Evolutionary conservation across 2,329 filamentous ascomycete species (phyloP).

Genomic region (Coniella vitis): DNA sequence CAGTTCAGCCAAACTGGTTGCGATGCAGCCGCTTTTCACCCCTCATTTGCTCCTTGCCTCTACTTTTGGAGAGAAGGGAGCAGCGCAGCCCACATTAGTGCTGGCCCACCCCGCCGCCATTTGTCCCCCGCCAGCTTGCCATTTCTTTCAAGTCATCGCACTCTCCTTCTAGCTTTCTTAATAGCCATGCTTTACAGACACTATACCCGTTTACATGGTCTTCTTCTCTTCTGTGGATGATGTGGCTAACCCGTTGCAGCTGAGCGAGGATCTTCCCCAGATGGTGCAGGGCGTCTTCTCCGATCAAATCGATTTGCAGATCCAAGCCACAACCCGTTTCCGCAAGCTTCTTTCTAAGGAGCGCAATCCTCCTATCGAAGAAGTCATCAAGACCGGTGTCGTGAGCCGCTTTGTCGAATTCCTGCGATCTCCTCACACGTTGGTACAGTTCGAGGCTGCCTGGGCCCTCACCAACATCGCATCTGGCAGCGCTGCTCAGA

Average conservation of each 20-base stretch:
- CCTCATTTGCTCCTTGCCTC: constrained; percentile 12
- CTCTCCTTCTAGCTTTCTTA: too few species aligned
- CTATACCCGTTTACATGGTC: neutral
- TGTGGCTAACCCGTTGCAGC: constrained; percentile 45
- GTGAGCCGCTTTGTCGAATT: constrained; percentile 98
- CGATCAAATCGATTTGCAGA: constrained; percentile 96
- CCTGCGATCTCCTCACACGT: constrained; percentile 90
- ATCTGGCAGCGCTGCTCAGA: constrained; percentile 92
- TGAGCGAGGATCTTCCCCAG: constrained; percentile 95
- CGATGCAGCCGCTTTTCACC: constrained; percentile 5
- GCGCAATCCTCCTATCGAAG: constrained; percentile 97
- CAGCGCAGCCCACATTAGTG: constrained; percentile 8
- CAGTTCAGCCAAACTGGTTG: neutral
- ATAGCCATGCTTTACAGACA: neutral
- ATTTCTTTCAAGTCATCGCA: neutral
- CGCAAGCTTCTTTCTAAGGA: constrained; percentile 97
- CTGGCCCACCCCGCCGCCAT: constrained; percentile 5
- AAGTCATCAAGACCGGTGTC: constrained; percentile 98
- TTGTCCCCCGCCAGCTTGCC: neutral
- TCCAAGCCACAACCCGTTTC: constrained; percentile 96
- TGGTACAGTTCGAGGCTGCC: constrained; percentile 97
- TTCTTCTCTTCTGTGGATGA: too few species aligned
- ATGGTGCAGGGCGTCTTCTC: constrained; percentile 99
- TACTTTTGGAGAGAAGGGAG: neutral
- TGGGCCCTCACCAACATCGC: constrained; percentile 99